Evolutionary conservation across 139 green algal genomes (phyloP).

Genomic region (Tetradesmus obliquus): DNA sequence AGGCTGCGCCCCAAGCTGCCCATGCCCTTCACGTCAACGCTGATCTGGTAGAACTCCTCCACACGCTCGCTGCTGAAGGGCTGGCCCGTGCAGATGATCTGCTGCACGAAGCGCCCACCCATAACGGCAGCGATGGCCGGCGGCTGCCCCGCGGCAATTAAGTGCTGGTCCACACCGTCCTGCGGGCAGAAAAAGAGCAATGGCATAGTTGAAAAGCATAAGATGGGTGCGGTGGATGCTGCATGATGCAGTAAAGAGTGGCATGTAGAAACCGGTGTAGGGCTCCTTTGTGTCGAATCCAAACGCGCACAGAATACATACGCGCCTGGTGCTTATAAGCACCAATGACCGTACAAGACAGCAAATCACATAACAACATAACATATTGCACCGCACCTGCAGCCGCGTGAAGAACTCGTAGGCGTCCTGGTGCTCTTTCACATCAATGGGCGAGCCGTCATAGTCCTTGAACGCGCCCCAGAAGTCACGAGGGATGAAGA

Average conservation of each 20-base stretch:
- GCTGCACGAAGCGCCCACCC: slow-evolving; percentile 85
- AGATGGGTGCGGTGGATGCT: too few relatives aligned
- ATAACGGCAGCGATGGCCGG: slow-evolving; percentile 78
- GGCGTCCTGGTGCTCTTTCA: slow-evolving; percentile 93
- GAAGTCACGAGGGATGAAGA: slow-evolving; percentile 73
- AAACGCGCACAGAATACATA: too few relatives aligned
- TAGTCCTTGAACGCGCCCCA: slow-evolving; percentile 92
- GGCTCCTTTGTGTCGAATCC: too few relatives aligned
- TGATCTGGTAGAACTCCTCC: slow-evolving; percentile 87
- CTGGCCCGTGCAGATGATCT: slow-evolving; percentile 70
- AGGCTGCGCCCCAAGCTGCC: slow-evolving; percentile 74
- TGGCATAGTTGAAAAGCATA: too few relatives aligned
- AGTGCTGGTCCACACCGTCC: slow-evolving; percentile 79
- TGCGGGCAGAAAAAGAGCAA: slow-evolving; percentile 45
- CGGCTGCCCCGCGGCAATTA: slow-evolving; percentile 54
- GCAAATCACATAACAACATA: neutral
- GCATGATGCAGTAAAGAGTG: too few relatives aligned
- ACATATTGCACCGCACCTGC: slow-evolving; percentile 56
- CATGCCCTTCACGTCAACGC: slow-evolving; percentile 77
- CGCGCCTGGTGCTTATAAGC: too few relatives aligned
- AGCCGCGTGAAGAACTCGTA: slow-evolving; percentile 92
- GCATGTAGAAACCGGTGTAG: too few relatives aligned
- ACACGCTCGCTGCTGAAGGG: slow-evolving; percentile 73
- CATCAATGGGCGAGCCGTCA: slow-evolving; percentile 86
- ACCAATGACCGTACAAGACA: neutral